phyloP scores from a whole-genome alignment of 2,329 filamentous ascomycete species.

The Sporothrix luriei region DNA sequence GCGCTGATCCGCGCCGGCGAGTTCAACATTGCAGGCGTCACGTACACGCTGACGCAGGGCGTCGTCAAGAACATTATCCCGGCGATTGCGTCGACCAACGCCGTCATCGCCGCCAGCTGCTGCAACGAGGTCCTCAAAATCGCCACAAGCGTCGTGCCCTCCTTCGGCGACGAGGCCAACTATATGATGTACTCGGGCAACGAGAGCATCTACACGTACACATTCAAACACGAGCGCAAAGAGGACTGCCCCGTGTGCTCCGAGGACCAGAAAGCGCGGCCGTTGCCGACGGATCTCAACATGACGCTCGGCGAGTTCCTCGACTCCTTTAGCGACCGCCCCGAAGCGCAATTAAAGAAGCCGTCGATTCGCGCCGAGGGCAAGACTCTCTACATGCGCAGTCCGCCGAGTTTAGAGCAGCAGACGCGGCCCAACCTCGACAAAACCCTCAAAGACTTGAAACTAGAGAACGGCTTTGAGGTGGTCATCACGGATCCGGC shows the following conservation, averaged over 20 bases:
- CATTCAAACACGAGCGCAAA: conserved; percentile 92
- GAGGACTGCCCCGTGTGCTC: conserved; percentile 87
- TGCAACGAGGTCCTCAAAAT: conserved; percentile 98
- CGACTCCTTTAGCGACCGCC: conserved; percentile 76
- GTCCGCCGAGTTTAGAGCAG: conserved; percentile 77
- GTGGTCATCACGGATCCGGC: conserved; percentile 92
- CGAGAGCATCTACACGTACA: conserved; percentile 94
- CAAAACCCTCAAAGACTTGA: conserved; percentile 74
- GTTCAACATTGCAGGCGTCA: conserved; percentile 89
- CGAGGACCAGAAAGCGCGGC: conserved; percentile 72
- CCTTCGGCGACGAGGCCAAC: conserved; percentile 75
- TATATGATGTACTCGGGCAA: conserved; percentile 99
- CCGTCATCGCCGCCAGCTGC: conserved; percentile 91
- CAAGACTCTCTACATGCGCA: conserved; percentile 89
- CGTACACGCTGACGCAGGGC: conserved; percentile 92
- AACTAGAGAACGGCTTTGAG: conserved; percentile 76
- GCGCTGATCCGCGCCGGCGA: conserved; percentile 79
- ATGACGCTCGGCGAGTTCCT: conserved; percentile 81
- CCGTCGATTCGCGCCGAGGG: conserved; percentile 78
- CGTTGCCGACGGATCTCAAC: conserved; percentile 69
- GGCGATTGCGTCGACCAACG: conserved; percentile 96
- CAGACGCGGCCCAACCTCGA: conserved; percentile 80
- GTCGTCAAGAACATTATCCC: conserved; percentile 99
- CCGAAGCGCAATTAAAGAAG: conserved; percentile 91
- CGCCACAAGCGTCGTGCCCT: conserved; percentile 77